Base-by-base conservation (phyloP, 441 rosid species). In the Croton setiger region DNA sequence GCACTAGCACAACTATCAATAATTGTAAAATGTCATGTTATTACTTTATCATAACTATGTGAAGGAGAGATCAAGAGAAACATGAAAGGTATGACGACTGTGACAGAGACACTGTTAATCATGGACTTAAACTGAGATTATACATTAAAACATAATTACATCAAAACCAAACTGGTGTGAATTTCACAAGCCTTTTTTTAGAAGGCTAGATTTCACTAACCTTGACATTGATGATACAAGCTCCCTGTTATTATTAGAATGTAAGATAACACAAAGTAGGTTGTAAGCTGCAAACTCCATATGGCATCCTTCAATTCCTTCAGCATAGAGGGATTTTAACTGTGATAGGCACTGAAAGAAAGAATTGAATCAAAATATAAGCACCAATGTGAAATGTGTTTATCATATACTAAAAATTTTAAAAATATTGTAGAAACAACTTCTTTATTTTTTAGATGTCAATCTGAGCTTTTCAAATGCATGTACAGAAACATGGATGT, bases 201-300 rank as follows among this genome's bases (percentile, higher is more conserved):
- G 31, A 27, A 27, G 31, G 31, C 1, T 27, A 1, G 20, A 52
- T 75, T 55, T 66, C 21, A 78, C 89, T 49, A 60, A 91, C 99
- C 97, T 91, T 73, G 97, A 81, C 98, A 96, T 96, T 36, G 87
- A 87, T 61, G 98, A 89, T 59, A 89, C 74, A 48, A 96, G 90
- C 71, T 91, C 99, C 74, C 94, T 80, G 75, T 85, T 82, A 78
- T 91, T 93, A 78, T 83, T 88, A 14, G 97, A 89, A 83, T 93
- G 98, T 86, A 96, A 75, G 55, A 91, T 89, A 72, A 87, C 91
- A 83, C 93, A 87, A 51, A 96, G 98, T 58, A 93, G 80, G 81
- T 84, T 80, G 81, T 96, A 96, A 33, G 99, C 99, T 78, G 97
- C 82, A 81, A 96, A 96, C 82, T 96, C 98, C 88, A 86, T 75